Evolutionary conservation across 495 filamentous ascomycete genomes (phyloP).

Genomic region (Penicillium paxilli): DNA sequence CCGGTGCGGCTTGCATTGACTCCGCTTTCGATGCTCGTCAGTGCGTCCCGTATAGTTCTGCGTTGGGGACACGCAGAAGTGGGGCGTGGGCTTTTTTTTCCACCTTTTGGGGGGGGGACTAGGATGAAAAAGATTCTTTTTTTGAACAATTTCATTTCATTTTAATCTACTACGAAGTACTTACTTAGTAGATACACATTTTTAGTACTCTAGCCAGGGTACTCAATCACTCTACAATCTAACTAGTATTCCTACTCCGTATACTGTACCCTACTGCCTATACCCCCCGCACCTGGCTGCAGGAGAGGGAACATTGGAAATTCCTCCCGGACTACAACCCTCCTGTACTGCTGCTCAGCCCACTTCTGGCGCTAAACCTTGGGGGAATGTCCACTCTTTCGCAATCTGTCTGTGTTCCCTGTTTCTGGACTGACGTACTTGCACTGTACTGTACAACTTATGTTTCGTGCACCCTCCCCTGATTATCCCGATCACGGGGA

Average conservation of each 20-base stretch:
- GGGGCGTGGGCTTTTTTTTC: slow-evolving; percentile 9
- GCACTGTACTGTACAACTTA: slow-evolving; percentile 4
- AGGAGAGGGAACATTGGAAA: no score
- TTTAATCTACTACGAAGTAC: no score
- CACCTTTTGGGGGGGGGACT: no score
- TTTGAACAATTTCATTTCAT: neutral
- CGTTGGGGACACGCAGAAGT: slow-evolving; percentile 18
- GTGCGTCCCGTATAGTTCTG: slow-evolving; percentile 22
- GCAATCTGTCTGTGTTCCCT: slow-evolving; percentile 18
- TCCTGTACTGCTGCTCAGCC: slow-evolving; percentile 1
- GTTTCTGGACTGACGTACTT: slow-evolving; percentile 21
- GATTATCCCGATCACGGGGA: neutral
- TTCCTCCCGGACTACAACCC: neutral
- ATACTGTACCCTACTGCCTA: no score
- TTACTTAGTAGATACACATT: no score
- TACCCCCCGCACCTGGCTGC: no score
- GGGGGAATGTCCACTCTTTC: slow-evolving; percentile 2
- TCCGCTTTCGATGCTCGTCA: slow-evolving; percentile 24
- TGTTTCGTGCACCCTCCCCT: neutral
- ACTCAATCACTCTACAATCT: no score
- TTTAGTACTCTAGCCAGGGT: no score
- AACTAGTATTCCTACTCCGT: no score
- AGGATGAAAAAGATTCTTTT: no score
- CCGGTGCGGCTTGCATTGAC: slow-evolving; percentile 22
- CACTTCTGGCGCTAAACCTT: slow-evolving; percentile 1